Percentiles rank a stretch among this genome's conserved stretches.
Evolutionary conservation across 2,329 filamentous ascomycete genomes (phyloP).

Genomic region (Penicillium sclerotigenum): DNA sequence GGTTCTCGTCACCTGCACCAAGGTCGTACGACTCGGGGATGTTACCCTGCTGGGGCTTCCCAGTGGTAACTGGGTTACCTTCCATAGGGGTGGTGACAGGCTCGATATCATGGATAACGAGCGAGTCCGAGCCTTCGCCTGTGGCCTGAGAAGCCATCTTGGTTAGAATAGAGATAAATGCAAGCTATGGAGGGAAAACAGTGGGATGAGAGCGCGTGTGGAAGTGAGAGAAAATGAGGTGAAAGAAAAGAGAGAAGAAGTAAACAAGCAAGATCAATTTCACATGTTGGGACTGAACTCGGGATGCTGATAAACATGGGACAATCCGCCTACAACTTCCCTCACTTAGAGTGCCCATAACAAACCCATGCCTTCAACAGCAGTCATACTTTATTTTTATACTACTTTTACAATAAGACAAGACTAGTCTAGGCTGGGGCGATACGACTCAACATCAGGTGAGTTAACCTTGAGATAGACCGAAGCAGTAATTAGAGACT

Average conservation of each 20-base stretch:
- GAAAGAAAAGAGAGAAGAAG: not conserved
- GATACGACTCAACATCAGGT: not conserved
- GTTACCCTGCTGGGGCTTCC: too few relatives aligned
- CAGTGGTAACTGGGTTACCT: not conserved
- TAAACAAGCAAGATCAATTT: not conserved
- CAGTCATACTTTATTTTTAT: not conserved
- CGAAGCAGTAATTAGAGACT: too few relatives aligned
- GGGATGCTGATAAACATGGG: not conserved
- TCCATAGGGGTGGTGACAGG: not conserved
- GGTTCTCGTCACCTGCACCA: not conserved
- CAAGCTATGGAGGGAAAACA: not conserved
- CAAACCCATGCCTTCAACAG: too few relatives aligned
- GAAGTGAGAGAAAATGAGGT: not conserved
- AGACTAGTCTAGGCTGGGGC: too few relatives aligned
- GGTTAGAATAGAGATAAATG: not conserved
- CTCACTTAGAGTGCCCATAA: not conserved
- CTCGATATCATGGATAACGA: not conserved
- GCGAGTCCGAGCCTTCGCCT: not conserved
- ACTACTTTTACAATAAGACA: not conserved
- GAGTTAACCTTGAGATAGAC: not conserved
- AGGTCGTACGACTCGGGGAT: not conserved
- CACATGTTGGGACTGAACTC: not conserved
- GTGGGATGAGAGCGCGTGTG: not conserved
- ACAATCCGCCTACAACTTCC: not conserved
- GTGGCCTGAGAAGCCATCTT: not conserved